A percentile compares a stretch with the other conserved stretches of the same genome.
These are phyloP conservation scores for Cercophora sp. DNA, from an alignment of 495 filamentous ascomycete species.

Conservation along the genomic window DNA sequence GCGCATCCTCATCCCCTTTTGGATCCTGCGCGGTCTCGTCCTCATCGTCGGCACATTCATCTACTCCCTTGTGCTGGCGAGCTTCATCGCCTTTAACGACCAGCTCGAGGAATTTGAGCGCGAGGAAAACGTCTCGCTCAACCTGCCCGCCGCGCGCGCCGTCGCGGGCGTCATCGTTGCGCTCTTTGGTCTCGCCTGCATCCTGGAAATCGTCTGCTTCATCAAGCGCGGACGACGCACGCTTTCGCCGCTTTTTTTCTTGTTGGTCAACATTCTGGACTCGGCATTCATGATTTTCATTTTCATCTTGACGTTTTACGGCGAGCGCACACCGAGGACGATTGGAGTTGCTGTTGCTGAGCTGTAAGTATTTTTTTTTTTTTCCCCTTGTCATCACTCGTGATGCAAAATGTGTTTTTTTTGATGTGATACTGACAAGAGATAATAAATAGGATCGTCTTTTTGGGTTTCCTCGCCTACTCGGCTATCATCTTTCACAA, in stretches of 20 bases:
- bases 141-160: conserved; percentile 13
- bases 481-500: no score
- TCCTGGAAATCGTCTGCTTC: conserved; percentile 32
- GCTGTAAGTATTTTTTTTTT: no score
- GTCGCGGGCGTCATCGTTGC: conserved; percentile 17
- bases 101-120: conserved; percentile 3
- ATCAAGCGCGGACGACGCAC: conserved; percentile 28
- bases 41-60: conserved; percentile 23
- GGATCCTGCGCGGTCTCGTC: conserved; percentile 70
- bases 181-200: conserved; percentile 21
- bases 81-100: conserved; percentile 14
- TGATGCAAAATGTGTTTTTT: no score
- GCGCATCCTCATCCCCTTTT: conserved; percentile 75
- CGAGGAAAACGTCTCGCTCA: conserved; percentile 16
- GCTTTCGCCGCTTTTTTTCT: conserved; percentile 27
- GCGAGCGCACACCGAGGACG: no score
- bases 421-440: no score
- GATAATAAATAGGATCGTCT: no score
- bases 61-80: conserved; percentile 21
- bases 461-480: no score
- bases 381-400: no score
- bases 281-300: conserved; percentile 18
- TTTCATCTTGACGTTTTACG: no score
- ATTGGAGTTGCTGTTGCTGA: no score
- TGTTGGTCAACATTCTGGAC: conserved; percentile 27